These are phyloP conservation scores for Pleoardoris graminearum DNA, from an alignment of 2,329 filamentous ascomycete species.

Conservation along the genomic window DNA sequence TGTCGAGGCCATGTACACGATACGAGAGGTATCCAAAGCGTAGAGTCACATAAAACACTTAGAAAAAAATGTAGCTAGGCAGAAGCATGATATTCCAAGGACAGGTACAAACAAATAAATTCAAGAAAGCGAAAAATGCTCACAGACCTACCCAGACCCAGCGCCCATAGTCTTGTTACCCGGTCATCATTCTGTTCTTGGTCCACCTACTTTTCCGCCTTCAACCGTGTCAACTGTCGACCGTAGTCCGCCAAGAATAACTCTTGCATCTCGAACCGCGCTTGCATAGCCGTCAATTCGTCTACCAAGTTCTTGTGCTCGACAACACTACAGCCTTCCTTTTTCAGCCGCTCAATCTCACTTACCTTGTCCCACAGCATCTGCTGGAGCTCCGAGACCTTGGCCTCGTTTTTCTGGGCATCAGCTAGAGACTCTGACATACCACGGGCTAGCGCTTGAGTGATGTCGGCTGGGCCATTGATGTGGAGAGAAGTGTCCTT, in stretches of 20 bases:
- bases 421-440: conserved; percentile 10
- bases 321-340: not conserved
- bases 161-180: no score
- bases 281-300: conserved; percentile 17
- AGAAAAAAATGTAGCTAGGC: no score
- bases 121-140: no score
- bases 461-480: conserved; percentile 11
- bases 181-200: no score
- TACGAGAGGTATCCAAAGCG: no score
- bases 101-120: no score
- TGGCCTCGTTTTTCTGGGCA: conserved; percentile 2
- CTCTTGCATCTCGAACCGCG: conserved; percentile 10
- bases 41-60: no score
- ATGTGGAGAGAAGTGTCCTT: conserved; percentile 14
- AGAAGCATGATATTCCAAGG: no score
- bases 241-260: conserved; percentile 3
- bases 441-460: conserved; percentile 6
- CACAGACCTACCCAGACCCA: no score
- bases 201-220: not conserved
- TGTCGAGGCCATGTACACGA: no score
- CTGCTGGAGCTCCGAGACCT: not conserved
- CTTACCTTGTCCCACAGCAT: not conserved
- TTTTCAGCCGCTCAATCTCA: not conserved
- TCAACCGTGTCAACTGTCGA: not conserved
- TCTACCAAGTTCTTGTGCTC: conserved; percentile 12